Base-by-base conservation (phyloP, 371 early-diverging fungal species). In the Mucor piriformis region DNA sequence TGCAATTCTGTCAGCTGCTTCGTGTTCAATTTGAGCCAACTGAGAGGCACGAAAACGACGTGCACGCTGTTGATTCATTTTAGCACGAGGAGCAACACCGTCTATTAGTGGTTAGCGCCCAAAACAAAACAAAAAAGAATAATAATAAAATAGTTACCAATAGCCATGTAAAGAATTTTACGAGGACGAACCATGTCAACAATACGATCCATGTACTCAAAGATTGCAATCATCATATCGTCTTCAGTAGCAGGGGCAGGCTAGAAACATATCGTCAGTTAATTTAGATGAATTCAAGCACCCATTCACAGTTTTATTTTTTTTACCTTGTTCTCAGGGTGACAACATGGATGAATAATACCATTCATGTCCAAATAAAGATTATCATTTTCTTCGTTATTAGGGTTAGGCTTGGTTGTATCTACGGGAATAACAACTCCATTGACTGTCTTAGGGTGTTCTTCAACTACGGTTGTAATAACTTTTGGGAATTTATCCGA, bases 321-420 rank as follows among this genome's bases (percentile, higher is more conserved):
- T 24, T 54, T 37, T 74, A 84, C 92, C 74, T 94, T 92, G 64
- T 89, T 87, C 66, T 95, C 94, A 3, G 97, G 96, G 68, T 98
- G 96, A 66, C 93, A 93, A 75, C 99, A 99, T 33, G 95, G 95
- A 75, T 99, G 99, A 73, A 99, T 94, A 82, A 99, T 96, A 55
- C 98, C 99, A 76, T 99, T 99, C 95, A 99, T 96, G 71, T 99
- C 99, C 58, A 99, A 77, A 75, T 99, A 99, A 32, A 99, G 80
- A 76, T 95, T 95, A 76, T 99, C 99, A 63, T 88, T 89, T 69
- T 97, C 97, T 16, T 84, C 81, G 23, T 93, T 93, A 69, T 95
- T 97, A 6, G 98, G 97, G 73, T 98, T 97, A 13, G 95, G 93
- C 59, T 88, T 81, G 6, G 92, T 83, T n/a, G 87, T 82, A 72